Conservation (phyloP, 2,329 filamentous ascomycete genomes). For the Didymella pinodella region DNA sequence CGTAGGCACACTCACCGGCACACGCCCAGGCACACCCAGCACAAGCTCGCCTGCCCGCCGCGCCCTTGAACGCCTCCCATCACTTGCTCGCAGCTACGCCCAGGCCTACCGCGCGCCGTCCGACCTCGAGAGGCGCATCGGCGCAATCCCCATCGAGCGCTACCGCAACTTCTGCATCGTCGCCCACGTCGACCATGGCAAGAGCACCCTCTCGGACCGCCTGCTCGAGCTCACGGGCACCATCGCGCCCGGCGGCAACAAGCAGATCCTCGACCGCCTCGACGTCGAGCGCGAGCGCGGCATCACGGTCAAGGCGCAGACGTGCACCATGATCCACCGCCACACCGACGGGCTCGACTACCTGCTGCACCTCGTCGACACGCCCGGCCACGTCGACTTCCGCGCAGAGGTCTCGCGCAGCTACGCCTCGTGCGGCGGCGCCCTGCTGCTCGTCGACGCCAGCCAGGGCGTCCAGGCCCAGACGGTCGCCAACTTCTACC, state of each 20-base stretch:
- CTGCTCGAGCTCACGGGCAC: conserved; percentile 94
- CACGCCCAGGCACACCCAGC: too few species aligned
- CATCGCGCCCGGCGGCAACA: conserved; percentile 83
- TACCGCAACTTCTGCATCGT: conserved; percentile 98
- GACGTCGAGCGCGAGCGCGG: conserved; percentile 96
- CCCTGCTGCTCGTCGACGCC: conserved; percentile 90
- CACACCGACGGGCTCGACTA: conserved; percentile 81
- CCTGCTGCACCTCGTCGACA: conserved; percentile 93
- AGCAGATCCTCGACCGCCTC: conserved; percentile 95
- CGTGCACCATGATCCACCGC: conserved; percentile 96
- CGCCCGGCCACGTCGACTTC: conserved; percentile 97
- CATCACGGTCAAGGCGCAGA: conserved; percentile 98
- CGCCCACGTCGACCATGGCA: conserved; percentile 98
- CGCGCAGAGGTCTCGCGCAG: conserved; percentile 93
- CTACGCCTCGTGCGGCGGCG: conserved; percentile 92
- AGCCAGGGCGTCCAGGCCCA: conserved; percentile 97
- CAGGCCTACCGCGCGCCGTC: conserved; percentile 52
- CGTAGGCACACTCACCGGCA: not conserved
- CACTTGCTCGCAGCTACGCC: conserved; percentile 39
- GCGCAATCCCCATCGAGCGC: conserved; percentile 77
- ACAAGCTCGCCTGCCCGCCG: not conserved
- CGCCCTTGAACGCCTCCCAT: conserved; percentile 38
- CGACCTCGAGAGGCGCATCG: conserved; percentile 71
- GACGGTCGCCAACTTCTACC: conserved; percentile 98
- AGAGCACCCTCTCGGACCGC: conserved; percentile 92